phyloP scores from a whole-genome alignment of 2,329 filamentous ascomycete species.

The Botryotinia calthae region DNA sequence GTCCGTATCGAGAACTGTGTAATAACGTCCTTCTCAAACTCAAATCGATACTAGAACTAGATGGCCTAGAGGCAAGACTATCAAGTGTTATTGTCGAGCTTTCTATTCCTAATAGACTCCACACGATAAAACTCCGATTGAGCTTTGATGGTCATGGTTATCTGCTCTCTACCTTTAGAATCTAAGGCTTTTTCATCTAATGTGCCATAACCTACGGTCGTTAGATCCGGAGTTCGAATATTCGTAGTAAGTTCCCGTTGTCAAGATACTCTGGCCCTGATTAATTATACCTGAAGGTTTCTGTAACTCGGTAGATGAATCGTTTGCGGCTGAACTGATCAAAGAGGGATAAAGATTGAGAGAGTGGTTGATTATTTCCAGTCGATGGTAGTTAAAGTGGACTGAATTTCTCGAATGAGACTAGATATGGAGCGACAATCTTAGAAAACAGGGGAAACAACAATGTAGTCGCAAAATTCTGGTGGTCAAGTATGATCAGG shows the following conservation, averaged over 20 bases:
- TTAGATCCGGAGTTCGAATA: neutral
- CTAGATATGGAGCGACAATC: rapidly evolving
- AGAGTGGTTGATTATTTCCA: neutral
- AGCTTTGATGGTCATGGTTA: neutral
- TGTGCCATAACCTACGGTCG: too few relatives aligned
- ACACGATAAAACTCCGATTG: neutral
- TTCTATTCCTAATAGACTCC: neutral
- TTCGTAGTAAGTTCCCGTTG: neutral
- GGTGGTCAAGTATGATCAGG: neutral
- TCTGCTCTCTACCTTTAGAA: too few relatives aligned
- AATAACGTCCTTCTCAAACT: neutral
- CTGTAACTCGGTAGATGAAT: neutral
- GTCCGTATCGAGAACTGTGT: neutral
- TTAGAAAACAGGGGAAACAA: neutral
- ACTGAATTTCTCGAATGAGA: neutral
- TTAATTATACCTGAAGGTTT: neutral
- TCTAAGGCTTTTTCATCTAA: neutral
- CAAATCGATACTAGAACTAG: neutral
- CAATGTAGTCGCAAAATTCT: neutral
- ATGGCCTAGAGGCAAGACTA: neutral
- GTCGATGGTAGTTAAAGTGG: neutral
- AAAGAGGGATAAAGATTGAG: neutral
- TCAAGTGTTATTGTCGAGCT: neutral
- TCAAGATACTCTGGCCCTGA: neutral
- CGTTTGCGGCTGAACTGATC: neutral